Evolutionary conservation across 352 stramenopile genomes (phyloP), one percentile per base, ranked within the genome.

Genomic region (Globisporangium middletonii): DNA sequence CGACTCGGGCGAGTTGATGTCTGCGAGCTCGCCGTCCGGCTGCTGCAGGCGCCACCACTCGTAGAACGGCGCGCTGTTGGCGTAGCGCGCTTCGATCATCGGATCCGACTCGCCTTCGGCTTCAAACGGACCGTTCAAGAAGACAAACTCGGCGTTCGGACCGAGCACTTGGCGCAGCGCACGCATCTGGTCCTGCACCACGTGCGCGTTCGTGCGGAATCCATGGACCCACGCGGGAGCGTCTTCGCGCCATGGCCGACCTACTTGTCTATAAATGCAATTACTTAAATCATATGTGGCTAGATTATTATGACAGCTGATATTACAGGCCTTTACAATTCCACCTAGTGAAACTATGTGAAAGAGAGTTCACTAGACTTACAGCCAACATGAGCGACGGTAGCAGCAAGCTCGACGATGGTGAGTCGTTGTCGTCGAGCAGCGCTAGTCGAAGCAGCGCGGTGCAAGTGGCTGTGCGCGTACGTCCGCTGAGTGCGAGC

Each of bases 391-490:
- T 9, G 33, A 38, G 33, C 33, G 33, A 38, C 6, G 1, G 4
- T 9, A 38, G 4, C 33, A 38, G 33, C 33, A 38, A 9, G 6
- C 33, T 38, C 6, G 33, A 38, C 12, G 33, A 6, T 38, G 23
- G 23, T 23, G 23, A 23, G 23, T 11, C 33, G 7, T 38, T 9
- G 33, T 13, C 33, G 33, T 38, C 33, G 33, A 38, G 33, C 12
- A 38, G 33, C 33, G 33, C 33, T 7, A 38, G 33, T 38, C 33
- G 19, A 28, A 48, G 43, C 15, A 65, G 43, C 15, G 78, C 67
- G 45, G 73, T 86, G n/a, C 69, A 86, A 47, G 75, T 86, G 9
- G 71, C 70, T 12, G 73, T 86, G 50, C 73, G 75, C 50, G 73
- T 82, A 52, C 75, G 75, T 16, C 75, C 75, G 38, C 49, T 86